Evolutionary conservation across 257 asterid genomes (phyloP).

Genomic region (Rehmannia glutinosa): DNA sequence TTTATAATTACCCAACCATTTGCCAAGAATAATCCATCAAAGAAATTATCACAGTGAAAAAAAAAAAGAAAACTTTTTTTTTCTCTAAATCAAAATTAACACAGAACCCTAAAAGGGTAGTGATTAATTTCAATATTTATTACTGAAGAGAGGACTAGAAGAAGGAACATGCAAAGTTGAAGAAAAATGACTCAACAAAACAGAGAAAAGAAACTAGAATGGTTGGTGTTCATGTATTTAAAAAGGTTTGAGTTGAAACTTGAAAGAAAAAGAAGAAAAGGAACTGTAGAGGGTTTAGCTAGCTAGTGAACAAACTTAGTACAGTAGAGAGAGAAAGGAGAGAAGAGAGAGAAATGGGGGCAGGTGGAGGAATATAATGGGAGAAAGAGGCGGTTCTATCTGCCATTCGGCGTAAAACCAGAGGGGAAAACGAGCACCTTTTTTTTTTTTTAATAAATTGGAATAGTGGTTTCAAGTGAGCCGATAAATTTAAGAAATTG

Average conservation of each 20-base stretch:
- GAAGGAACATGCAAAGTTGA: slow-evolving; percentile 33
- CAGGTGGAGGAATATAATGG: slow-evolving; percentile 87
- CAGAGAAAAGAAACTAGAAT: background rate
- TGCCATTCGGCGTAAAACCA: slow-evolving; percentile 83
- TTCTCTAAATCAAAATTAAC: no score
- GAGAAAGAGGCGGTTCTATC: slow-evolving; percentile 68
- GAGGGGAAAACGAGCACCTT: slow-evolving; percentile 36
- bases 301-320: slow-evolving; percentile 6
- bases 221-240: background rate
- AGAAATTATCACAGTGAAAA: no score
- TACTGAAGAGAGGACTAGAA: background rate
- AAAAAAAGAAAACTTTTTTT: no score
- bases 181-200: slow-evolving; percentile 19
- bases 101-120: background rate
- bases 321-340: slow-evolving; percentile 18
- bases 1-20: background rate
- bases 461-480: no score
- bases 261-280: no score
- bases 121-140: no score
- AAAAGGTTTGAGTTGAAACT: background rate
- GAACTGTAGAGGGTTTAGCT: background rate
- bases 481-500: no score
- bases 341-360: slow-evolving; percentile 21
- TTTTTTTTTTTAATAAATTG: background rate
- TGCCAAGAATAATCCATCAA: no score